phyloP scores from a whole-genome alignment of 495 filamentous ascomycete genomes.

The Xanthoparmelia taractica region DNA sequence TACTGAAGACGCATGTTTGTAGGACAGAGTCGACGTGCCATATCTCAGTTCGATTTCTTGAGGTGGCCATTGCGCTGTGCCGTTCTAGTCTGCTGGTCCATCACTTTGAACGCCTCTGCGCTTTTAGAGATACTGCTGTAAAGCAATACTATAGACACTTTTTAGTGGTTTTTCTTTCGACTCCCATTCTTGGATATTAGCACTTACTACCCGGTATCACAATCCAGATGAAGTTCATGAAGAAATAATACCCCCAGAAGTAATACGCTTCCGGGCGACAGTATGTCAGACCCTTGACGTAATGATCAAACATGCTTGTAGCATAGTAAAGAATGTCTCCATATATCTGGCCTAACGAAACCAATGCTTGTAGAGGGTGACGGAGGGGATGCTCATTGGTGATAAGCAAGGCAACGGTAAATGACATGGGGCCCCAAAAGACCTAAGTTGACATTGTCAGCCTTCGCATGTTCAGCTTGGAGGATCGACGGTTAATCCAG shows the following conservation, averaged over 20 bases:
- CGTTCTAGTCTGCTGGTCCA: conserved; percentile 33
- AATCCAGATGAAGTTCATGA: conserved; percentile 84
- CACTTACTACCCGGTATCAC: conserved; percentile 58
- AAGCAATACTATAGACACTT: conserved; percentile 41
- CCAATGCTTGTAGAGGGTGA: conserved; percentile 63
- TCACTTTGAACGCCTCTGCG: conserved; percentile 39
- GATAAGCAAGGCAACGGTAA: conserved; percentile 55
- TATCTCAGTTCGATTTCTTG: conserved; percentile 32
- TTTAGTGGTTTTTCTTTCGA: conserved; percentile 24
- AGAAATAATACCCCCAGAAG: conserved; percentile 82
- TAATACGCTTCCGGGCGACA: conserved; percentile 72
- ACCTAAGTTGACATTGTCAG: conserved; percentile 34
- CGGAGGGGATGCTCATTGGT: conserved; percentile 51
- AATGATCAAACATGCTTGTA: conserved; percentile 65
- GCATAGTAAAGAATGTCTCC: conserved; percentile 80
- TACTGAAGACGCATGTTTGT: background rate
- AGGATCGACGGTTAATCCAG: conserved; percentile 25
- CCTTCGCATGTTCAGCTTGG: background rate
- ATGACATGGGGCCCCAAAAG: conserved; percentile 76
- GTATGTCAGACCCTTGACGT: conserved; percentile 48
- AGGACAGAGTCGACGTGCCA: background rate
- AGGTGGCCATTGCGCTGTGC: conserved; percentile 24
- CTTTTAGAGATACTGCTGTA: conserved; percentile 42
- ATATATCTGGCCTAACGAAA: conserved; percentile 76
- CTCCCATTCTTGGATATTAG: background rate